These are phyloP conservation scores for Boletus edulis DNA, from an alignment of 768 basidiomycete genomes.

Conservation along the genomic window DNA sequence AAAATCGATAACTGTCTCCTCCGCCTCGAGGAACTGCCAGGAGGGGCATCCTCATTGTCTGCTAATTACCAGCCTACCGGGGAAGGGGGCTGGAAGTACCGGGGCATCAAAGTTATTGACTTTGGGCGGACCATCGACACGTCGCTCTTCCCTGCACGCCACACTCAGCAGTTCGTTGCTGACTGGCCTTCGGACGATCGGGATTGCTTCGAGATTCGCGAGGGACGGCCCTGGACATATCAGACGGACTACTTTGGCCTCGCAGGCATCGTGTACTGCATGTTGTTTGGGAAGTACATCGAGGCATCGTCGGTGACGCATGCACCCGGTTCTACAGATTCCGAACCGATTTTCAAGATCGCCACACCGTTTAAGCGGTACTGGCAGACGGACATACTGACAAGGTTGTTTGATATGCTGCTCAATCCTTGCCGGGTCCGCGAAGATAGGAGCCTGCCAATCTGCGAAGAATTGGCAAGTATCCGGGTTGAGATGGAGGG, in stretches of 20 bases:
- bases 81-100: slow-evolving; percentile 78
- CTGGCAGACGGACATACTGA: slow-evolving; percentile 93
- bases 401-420: slow-evolving; percentile 73
- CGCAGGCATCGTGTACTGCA: slow-evolving; percentile 89
- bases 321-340: slow-evolving; percentile 32
- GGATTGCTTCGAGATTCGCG: slow-evolving; percentile 90
- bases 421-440: slow-evolving; percentile 75
- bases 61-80: slow-evolving; percentile 76
- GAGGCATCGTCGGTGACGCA: slow-evolving; percentile 58
- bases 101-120: slow-evolving; percentile 93
- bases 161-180: slow-evolving; percentile 73
- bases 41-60: slow-evolving; percentile 67
- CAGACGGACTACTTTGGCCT: slow-evolving; percentile 98
- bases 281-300: slow-evolving; percentile 97
- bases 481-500: slow-evolving; percentile 80
- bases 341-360: slow-evolving; percentile 53
- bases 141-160: slow-evolving; percentile 62
- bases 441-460: slow-evolving; percentile 60
- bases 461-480: slow-evolving; percentile 61
- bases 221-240: slow-evolving; percentile 85
- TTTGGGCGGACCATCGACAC: slow-evolving; percentile 96
- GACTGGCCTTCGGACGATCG: slow-evolving; percentile 89
- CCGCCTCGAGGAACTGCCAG: slow-evolving; percentile 80
- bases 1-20: slow-evolving; percentile 99
- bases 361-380: slow-evolving; percentile 86